Evolutionary conservation across 1,284 basidiomycete species (phyloP), one percentile per base, ranked within the genome.

Genomic region (Inonotus obliquus): DNA sequence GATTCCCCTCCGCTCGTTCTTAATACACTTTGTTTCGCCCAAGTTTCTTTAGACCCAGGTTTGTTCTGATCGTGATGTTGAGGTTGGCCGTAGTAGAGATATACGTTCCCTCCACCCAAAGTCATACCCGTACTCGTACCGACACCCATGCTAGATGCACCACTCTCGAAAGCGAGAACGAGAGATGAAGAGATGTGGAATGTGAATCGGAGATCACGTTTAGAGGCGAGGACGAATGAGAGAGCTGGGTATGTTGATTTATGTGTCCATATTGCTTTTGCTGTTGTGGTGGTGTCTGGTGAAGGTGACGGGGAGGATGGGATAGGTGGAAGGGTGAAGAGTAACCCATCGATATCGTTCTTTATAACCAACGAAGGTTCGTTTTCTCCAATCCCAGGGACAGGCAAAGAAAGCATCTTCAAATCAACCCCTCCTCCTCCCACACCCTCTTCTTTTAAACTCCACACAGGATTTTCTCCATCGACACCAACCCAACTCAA

Each of bases 201-300:
- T 1, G 89, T 89, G 74, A 95, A 93, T 13, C 91, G 83, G 0
- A 89, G 85, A 72, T 96, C 94, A 27, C 86, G 86, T 73, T 99
- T 99, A 3, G 94, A 96, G 1, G 94, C 94, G 32, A 99, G 80
- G 19, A 98, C 96, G 70, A 98, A 99, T 0, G 92, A 83, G 3
- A 99, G 81, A 0, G 95, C 96, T 4, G 92, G 88, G 71, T 87
- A 93, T 0, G 94, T 97, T 10, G 84, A 80, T 1, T 74, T 73
- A 72, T 98, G 96, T 45, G 67, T 76, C 96, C 96, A 98, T 27
- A 61, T 49, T 21, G 17, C 14, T n/a, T n/a, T n/a, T 14, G 41
- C 9, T 4, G 32, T 45, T 4, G 14, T 3, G 4, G 14, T 21
- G 4, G 4, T 45, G 41, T 45, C 14, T 14, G 41, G 14, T n/a